Conservation (phyloP, 2,329 filamentous ascomycete species). For the Epicoccum sorghinum region DNA sequence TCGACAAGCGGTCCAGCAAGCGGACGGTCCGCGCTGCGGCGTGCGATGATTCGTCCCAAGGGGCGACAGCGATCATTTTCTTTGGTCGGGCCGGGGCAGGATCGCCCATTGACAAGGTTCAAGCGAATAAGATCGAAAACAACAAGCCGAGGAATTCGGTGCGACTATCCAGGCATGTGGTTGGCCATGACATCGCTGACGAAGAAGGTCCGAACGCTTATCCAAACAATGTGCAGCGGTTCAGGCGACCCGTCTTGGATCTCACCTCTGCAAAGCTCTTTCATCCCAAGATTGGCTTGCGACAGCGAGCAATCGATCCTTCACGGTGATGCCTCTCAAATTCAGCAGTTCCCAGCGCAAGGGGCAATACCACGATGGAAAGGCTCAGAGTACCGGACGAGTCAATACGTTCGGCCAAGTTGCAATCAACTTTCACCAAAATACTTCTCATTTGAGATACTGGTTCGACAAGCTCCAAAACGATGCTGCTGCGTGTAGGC, state of each 20-base stretch:
- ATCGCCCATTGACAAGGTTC: neutral
- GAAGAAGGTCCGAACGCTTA: conserved; percentile 10
- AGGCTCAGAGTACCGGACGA: conserved; percentile 16
- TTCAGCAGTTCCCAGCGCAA: conserved; percentile 11
- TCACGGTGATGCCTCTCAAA: conserved; percentile 14
- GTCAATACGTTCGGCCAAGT: conserved; percentile 26
- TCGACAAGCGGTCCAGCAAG: conserved; percentile 1
- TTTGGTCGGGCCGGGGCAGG: neutral
- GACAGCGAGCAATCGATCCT: neutral
- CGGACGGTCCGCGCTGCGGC: conserved; percentile 2
- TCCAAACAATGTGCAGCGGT: conserved; percentile 3
- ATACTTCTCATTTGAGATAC: conserved; percentile 20
- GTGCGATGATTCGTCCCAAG: neutral
- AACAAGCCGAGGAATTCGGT: neutral
- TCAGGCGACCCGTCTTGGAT: neutral
- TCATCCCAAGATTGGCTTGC: neutral
- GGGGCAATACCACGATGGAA: conserved; percentile 16
- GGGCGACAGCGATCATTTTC: neutral
- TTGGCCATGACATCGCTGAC: conserved; percentile 4
- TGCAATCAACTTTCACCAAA: conserved; percentile 25
- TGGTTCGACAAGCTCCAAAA: conserved; percentile 25
- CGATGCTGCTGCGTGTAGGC: conserved; percentile 5
- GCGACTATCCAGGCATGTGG: conserved; percentile 1
- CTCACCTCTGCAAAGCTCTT: neutral
- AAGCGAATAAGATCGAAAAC: too few species aligned